Base-by-base conservation (phyloP, 768 basidiomycete species). In the Rhizopogon rudus region DNA sequence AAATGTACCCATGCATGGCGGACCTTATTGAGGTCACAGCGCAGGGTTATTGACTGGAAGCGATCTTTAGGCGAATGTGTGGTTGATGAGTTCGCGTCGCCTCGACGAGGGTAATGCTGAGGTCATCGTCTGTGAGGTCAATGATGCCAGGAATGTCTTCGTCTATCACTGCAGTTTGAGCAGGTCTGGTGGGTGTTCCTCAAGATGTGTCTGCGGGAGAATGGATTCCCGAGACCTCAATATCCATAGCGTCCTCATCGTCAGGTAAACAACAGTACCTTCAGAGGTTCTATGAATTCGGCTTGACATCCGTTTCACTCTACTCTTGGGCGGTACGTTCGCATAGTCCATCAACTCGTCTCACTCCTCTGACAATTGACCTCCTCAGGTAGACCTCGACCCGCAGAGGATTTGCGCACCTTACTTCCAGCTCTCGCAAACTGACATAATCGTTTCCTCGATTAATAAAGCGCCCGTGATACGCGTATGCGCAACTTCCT, bases 341-440 rank as follows among this genome's bases (percentile, higher is more conserved):
- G 22, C 60, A 8, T 48, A 56, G 9, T 9, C 53, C 16, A 58
- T 57, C 10, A 68, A 54, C 37, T 61, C 55, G 44, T 63, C 63
- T 16, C 66, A 61, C 31, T 64, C 55, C 29, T 33, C 59, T 28
- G 50, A 6, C 29, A 16, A 17, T n/a, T 59, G 25, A 45, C 57
- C 33, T 62, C 51, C 31, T 64, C 29, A 63, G 60, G 25, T 61
- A 0, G 1, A 33, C 35, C 7, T 25, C 57, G 60, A 37, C 67
- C 70, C 1, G 61, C 54, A n/a, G 65, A 59, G 16, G 60, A 63
- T 6, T 44, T 29, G 8, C 57, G 4, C 16, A 37, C 53, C 37
- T 72, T 75, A 57, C 74, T 77, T 40, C 81, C 82, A 37, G 64
- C 65, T 59, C 82, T 74, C 13, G 84, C 77, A 70, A 84, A 89